These are phyloP conservation scores for Casuarina glauca DNA, from an alignment of 306 rosid species.

Conservation along the genomic window DNA sequence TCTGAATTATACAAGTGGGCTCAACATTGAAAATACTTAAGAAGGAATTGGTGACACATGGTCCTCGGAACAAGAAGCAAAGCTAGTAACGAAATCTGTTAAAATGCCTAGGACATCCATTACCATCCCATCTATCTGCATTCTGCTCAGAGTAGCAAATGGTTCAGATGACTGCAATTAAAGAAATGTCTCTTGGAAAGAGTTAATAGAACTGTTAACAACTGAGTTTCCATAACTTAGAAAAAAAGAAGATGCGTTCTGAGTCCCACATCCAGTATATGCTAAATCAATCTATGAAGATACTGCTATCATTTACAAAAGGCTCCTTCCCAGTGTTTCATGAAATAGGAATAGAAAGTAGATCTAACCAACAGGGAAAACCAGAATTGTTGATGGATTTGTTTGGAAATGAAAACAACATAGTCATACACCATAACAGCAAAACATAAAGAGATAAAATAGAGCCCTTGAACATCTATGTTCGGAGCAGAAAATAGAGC, in stretches of 20 bases:
- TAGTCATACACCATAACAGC: too few relatives aligned
- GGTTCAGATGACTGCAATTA: neutral
- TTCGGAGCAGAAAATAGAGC: too few relatives aligned
- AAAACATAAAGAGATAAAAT: too few relatives aligned
- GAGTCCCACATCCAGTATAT: neutral
- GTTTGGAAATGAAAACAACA: neutral
- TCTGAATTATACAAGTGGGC: neutral
- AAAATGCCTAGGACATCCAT: neutral
- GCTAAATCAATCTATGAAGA: neutral
- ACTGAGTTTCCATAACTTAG: neutral
- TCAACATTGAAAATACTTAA: neutral
- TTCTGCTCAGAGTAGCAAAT: neutral
- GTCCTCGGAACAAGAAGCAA: neutral
- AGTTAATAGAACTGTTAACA: neutral
- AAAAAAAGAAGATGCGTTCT: neutral
- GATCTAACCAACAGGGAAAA: neutral
- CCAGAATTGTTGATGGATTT: neutral
- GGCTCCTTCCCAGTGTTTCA: neutral
- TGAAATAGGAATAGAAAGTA: neutral
- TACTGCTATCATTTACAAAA: neutral
- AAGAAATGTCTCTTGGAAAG: neutral
- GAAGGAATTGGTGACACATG: neutral
- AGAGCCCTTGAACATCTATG: too few relatives aligned
- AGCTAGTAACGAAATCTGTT: neutral
- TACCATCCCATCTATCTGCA: neutral